Evolutionary conservation across 2,329 filamentous ascomycete species (phyloP).

Genomic region (Ampelomyces quisqualis): DNA sequence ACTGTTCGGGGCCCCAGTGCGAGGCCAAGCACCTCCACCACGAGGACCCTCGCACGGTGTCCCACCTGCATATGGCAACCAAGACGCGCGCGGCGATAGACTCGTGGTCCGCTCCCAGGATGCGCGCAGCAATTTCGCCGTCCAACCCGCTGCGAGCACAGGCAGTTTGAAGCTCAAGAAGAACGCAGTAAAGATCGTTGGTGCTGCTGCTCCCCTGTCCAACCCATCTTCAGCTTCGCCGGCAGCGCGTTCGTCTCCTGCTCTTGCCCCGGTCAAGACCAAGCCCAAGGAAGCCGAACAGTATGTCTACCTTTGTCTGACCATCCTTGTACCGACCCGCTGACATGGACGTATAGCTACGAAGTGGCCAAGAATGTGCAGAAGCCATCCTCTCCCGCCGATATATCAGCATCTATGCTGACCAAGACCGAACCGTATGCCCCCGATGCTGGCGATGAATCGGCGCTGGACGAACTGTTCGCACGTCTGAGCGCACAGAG

Average conservation of each 20-base stretch:
- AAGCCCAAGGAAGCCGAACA: conserved; percentile 12
- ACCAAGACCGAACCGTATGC: conserved; percentile 4
- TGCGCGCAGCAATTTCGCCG: conserved; percentile 17
- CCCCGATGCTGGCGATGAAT: conserved; percentile 1
- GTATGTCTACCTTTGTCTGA: conserved; percentile 16
- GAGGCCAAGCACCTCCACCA: neutral
- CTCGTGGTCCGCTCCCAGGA: neutral
- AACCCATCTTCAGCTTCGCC: neutral
- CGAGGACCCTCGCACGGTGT: neutral
- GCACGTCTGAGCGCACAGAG: conserved; percentile 15
- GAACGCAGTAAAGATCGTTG: conserved; percentile 28
- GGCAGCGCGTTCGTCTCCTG: conserved; percentile 1
- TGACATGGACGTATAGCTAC: neutral
- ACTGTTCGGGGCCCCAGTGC: conserved; percentile 10
- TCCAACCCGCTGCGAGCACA: conserved; percentile 21
- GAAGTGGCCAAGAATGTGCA: neutral
- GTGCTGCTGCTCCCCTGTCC: conserved; percentile 17
- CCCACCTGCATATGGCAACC: neutral
- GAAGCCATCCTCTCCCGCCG: neutral
- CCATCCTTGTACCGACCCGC: neutral
- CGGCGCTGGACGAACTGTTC: conserved; percentile 21
- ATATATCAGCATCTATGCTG: neutral
- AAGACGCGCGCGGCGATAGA: conserved; percentile 1
- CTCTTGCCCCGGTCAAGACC: conserved; percentile 7
- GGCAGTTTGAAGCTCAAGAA: conserved; percentile 33